Conservation (phyloP, 73 alveolate species). For the Paramecium pentaurelia region DNA sequence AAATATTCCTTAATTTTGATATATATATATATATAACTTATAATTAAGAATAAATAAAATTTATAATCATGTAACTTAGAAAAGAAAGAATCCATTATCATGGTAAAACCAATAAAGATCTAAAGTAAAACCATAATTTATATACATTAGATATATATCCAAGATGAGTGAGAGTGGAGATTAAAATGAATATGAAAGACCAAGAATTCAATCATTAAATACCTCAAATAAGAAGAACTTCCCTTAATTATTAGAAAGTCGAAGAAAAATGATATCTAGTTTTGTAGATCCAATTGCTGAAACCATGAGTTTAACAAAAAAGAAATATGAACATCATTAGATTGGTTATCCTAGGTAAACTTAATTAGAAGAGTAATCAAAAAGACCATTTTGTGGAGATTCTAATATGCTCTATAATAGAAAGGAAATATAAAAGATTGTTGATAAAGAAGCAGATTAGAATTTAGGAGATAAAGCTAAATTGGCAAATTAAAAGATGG, state of each 20-base stretch:
- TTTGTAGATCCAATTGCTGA: not conserved
- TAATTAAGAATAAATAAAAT: not conserved
- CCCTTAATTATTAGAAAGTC: not conserved
- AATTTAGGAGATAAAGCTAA: not conserved
- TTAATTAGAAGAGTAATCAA: constrained; percentile 41
- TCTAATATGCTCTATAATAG: constrained; percentile 24
- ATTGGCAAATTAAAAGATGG: constrained; percentile 40
- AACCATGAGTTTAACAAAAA: not conserved
- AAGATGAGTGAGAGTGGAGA: not conserved
- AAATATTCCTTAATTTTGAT: not conserved
- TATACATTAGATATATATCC: not conserved
- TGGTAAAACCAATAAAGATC: constrained; percentile 24
- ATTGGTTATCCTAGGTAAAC: constrained; percentile 42
- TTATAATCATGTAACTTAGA: not conserved
- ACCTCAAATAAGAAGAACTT: not conserved
- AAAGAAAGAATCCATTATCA: constrained; percentile 22
- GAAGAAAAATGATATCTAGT: not conserved
- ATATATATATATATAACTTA: not conserved
- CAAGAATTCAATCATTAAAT: not conserved
- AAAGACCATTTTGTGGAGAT: constrained; percentile 59
- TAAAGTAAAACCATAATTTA: not conserved
- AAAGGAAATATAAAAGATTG: not conserved
- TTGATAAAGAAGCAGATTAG: not conserved
- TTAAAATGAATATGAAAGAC: not conserved
- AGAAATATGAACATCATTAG: not conserved